Evolutionary conservation across 768 basidiomycete genomes (phyloP).

Genomic region (Mycena pura): DNA sequence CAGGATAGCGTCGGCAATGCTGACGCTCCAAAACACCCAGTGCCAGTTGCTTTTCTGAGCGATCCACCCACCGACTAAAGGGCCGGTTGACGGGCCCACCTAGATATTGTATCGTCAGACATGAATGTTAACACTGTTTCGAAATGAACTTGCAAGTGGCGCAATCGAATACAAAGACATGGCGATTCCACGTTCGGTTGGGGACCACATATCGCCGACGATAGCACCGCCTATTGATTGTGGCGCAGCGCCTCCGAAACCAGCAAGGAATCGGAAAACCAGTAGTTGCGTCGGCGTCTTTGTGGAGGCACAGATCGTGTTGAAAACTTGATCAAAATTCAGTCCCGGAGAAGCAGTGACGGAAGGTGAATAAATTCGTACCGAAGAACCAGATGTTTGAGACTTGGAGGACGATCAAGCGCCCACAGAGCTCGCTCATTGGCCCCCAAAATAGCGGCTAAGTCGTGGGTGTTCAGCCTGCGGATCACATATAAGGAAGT

Average conservation of each 20-base stretch:
- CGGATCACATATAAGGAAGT: background rate
- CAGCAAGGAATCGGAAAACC: constrained; percentile 66
- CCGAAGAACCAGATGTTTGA: constrained; percentile 66
- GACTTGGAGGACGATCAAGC: constrained; percentile 56
- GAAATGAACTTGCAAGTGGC: constrained; percentile 39
- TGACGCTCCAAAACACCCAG: constrained; percentile 69
- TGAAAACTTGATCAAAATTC: constrained; percentile 44
- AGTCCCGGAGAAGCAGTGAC: background rate
- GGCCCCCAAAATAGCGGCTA: constrained; percentile 49
- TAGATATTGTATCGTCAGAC: background rate
- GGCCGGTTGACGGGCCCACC: constrained; percentile 51
- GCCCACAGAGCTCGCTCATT: constrained; percentile 46
- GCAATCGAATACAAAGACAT: constrained; percentile 61
- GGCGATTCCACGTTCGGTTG: constrained; percentile 60
- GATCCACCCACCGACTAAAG: constrained; percentile 49
- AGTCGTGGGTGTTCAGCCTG: background rate
- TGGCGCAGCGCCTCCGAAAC: constrained; percentile 70
- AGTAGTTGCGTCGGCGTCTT: constrained; percentile 58
- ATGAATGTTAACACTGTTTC: background rate
- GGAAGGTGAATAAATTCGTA: constrained; percentile 21
- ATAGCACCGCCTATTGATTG: constrained; percentile 67
- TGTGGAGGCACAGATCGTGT: constrained; percentile 57
- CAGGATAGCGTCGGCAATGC: constrained; percentile 53
- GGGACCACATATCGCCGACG: constrained; percentile 56
- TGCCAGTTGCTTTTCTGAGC: constrained; percentile 59